A percentile compares a stretch with the other conserved stretches of the same genome.
Evolutionary conservation across 2,329 filamentous ascomycete species (phyloP).

Genomic region (Dothideomycetes sp.): DNA sequence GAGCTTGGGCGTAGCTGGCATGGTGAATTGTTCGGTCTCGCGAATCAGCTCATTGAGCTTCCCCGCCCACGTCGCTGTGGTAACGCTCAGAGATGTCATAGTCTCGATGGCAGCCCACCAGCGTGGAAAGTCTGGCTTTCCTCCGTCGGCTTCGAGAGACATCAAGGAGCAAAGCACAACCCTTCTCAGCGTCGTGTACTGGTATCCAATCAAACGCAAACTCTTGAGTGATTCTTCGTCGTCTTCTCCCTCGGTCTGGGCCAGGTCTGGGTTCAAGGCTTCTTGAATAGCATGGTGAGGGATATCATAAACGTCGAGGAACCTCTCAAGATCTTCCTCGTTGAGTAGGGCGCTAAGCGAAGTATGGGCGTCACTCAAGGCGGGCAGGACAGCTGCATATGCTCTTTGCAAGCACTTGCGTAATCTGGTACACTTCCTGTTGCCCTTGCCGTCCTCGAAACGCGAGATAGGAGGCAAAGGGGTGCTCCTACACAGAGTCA

Average conservation of each 20-base stretch:
- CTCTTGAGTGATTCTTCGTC: conserved; percentile 70
- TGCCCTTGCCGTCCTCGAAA: conserved; percentile 63
- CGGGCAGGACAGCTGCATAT: conserved; percentile 58
- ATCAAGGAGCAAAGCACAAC: conserved; percentile 82
- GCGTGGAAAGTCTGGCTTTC: conserved; percentile 62
- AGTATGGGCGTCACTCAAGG: conserved; percentile 59
- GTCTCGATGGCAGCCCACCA: conserved; percentile 72
- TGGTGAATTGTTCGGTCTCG: conserved; percentile 57
- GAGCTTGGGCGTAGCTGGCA: conserved; percentile 40
- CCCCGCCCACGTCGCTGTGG: conserved; percentile 51
- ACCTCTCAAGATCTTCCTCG: conserved; percentile 75
- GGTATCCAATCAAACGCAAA: conserved; percentile 53
- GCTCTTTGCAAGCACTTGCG: conserved; percentile 63
- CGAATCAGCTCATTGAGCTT: conserved; percentile 58
- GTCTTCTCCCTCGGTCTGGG: conserved; percentile 53
- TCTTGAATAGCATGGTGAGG: conserved; percentile 35
- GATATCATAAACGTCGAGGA: conserved; percentile 60
- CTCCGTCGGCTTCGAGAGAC: conserved; percentile 72
- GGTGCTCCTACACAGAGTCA: conserved; percentile 51
- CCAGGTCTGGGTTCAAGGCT: conserved; percentile 35
- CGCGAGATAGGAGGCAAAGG: conserved; percentile 87
- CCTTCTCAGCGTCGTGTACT: conserved; percentile 70
- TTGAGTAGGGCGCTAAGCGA: conserved; percentile 64
- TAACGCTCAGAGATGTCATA: conserved; percentile 53
- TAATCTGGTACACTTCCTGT: conserved; percentile 67